Evolutionary conservation across 2,329 filamentous ascomycete species (phyloP), one percentile per base, ranked within the genome.

Genomic region (Trichophyton equinum): DNA sequence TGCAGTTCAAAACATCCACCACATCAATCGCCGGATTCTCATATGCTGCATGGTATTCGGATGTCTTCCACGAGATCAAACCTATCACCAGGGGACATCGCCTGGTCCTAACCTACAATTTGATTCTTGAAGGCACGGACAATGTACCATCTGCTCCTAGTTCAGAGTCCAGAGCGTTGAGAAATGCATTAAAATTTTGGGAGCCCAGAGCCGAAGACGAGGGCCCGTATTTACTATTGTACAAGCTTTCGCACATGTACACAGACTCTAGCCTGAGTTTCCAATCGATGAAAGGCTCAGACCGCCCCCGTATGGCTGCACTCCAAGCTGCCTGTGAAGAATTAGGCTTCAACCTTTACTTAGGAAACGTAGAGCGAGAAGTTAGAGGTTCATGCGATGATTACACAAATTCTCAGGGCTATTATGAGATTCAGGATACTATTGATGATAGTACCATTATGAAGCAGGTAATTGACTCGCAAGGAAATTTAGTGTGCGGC

Each of bases 101-200:
- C 2, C 74, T 78, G 60, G 79, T 81, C 8, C 64, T 84, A 9
- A 80, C 76, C 0, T 84, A 81, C 68, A 82, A 82, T 65, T 73
- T 84, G 3, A 66, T 79, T 15, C 68, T 74, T 40, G 42, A 36
- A n/a, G 55, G 60, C 7, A 5, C 42, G 2, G 47, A 42, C 18
- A 11, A 15, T 49, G 51, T 49, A 8, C 58, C 59, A 13, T 51
- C 59, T 18, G 56, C 61, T 7, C 30, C 5, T 38, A 15, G 58
- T 6, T 47, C 60, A 15, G 53, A 60, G 20, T 3, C 40, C 42
- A 51, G 25, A 13, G 33, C 55, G 36, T 57, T 60, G 27, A 18
- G 11, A 22, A 38, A 51, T 11, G 42, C 60, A 1, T 33, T 65
- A n/a, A 30, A 62, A 33, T 25, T 40, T 2, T 65, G 64, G 64